Evolutionary conservation across 805 yeast genomes (phyloP).

Genomic region (Candida khao-thaluensis): DNA sequence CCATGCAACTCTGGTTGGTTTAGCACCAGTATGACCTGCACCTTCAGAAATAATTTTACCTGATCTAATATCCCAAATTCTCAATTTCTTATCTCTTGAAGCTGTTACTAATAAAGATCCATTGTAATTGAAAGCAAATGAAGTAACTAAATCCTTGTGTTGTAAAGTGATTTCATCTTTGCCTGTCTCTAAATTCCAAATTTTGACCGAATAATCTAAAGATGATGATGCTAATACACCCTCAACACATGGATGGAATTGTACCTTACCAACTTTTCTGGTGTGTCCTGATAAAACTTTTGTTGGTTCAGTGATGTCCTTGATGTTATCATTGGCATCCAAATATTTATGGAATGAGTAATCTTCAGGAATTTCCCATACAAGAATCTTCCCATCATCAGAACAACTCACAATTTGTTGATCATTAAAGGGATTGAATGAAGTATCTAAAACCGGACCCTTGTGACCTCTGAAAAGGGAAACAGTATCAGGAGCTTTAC

Average conservation of each 20-base stretch:
- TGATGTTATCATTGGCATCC: slow-evolving; percentile 53
- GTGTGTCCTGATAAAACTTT: slow-evolving; percentile 80
- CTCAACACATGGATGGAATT: slow-evolving; percentile 84
- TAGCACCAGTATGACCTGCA: slow-evolving; percentile 89
- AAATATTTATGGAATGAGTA: slow-evolving; percentile 66
- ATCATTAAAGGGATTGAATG: slow-evolving; percentile 88
- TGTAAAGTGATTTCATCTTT: slow-evolving; percentile 67
- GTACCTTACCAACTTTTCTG: slow-evolving; percentile 90
- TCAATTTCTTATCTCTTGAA: slow-evolving; percentile 82
- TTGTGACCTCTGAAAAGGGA: slow-evolving; percentile 95
- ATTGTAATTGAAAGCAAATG: slow-evolving; percentile 85
- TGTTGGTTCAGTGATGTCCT: slow-evolving; percentile 65
- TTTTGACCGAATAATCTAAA: slow-evolving; percentile 83
- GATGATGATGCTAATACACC: slow-evolving; percentile 88
- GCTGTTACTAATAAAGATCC: slow-evolving; percentile 87
- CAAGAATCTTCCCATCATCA: slow-evolving; percentile 72
- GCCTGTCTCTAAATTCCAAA: slow-evolving; percentile 85
- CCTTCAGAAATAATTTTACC: slow-evolving; percentile 80
- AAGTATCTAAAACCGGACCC: slow-evolving; percentile 93
- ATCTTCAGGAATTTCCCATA: slow-evolving; percentile 86
- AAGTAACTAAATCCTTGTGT: slow-evolving; percentile 91
- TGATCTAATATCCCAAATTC: slow-evolving; percentile 87
- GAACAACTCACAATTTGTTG: slow-evolving; percentile 74
- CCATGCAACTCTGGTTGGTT: slow-evolving; percentile 87
- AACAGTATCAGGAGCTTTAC: slow-evolving; percentile 90